Evolutionary conservation across 2,329 filamentous ascomycete species (phyloP), one percentile per base, ranked within the genome.

Genomic region (Fusarium sp.): DNA sequence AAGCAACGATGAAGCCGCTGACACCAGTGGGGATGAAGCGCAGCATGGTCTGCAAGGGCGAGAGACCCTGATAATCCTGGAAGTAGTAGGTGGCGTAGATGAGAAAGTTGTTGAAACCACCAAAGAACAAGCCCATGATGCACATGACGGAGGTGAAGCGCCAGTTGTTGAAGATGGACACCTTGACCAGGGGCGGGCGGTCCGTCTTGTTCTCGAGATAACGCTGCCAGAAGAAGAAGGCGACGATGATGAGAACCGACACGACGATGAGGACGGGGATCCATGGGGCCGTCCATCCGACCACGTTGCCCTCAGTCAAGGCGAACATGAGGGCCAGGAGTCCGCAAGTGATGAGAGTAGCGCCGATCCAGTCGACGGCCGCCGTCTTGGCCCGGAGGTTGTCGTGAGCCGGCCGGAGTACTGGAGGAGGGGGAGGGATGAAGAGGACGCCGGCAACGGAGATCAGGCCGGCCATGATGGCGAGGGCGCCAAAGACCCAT

Each of bases 71-170:
- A 79, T 89, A 93, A 72, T 91, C 88, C 80, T 94, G 92, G 81
- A 90, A 94, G 81, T 90, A 93, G 81, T 92, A 94, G 6, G 92
- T 94, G 2, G 91, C 88, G 75, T 88, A 93, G 69, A 94, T 85
- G 42, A 93, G 82, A 74, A 88, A 93, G 79, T 91, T 91, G 82
- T 92, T 93, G 83, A 94, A 94, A 2, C 87, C 85, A 20, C 88
- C 87, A 76, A 92, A 93, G 82, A 93, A 93, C 2, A 93, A 80
- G 0, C 85, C 85, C 88, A 93, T 92, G 74, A 92, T 90, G 35
- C 88, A 78, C 84, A 93, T 90, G 18, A 90, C 91, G 8, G 90
- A 88, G 36, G 87, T 88, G 78, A 94, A 93, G 8, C 85, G 86
- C 6, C 82, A 80, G 78, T 88, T 91, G 45, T 83, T 83, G 81